A percentile compares a stretch with the other conserved stretches of the same genome.
Conservation (phyloP, 495 filamentous ascomycete genomes). For the Aspergillus cristatus region DNA sequence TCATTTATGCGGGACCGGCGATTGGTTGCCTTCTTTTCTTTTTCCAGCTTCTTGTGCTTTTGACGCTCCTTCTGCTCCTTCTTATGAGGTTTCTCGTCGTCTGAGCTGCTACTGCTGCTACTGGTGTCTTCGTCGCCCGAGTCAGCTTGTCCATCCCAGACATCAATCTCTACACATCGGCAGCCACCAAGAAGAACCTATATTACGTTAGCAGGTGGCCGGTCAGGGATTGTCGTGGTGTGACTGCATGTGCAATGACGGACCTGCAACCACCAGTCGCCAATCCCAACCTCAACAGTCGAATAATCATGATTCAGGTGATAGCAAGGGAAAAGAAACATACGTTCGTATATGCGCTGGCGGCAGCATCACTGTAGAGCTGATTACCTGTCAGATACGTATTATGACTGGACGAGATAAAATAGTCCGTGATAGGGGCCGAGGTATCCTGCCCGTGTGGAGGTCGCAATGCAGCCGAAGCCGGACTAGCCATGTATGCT, state of each 20-base stretch:
- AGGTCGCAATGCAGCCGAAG: slow-evolving; percentile 33
- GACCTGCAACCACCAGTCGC: too few relatives aligned
- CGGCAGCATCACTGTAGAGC: slow-evolving; percentile 72
- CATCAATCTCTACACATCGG: slow-evolving; percentile 89
- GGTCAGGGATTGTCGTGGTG: too few relatives aligned
- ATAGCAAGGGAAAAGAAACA: slow-evolving; percentile 15
- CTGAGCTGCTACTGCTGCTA: slow-evolving; percentile 17
- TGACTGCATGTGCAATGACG: too few relatives aligned
- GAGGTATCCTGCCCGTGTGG: slow-evolving; percentile 39
- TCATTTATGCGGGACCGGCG: slow-evolving; percentile 5
- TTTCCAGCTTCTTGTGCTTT: slow-evolving; percentile 10
- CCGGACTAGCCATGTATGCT: slow-evolving; percentile 50
- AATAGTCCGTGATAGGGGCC: slow-evolving; percentile 77
- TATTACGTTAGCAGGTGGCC: slow-evolving; percentile 1
- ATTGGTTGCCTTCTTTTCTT: slow-evolving; percentile 11
- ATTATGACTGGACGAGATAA: slow-evolving; percentile 87
- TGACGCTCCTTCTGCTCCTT: slow-evolving; percentile 8
- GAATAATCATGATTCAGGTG: too few relatives aligned
- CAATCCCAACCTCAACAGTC: too few relatives aligned
- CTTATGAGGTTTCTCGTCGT: slow-evolving; percentile 5
- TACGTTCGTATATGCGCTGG: slow-evolving; percentile 76
- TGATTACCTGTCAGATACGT: slow-evolving; percentile 93
- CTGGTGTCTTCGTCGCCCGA: slow-evolving; percentile 24
- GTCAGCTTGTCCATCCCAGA: slow-evolving; percentile 72
- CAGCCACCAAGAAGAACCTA: slow-evolving; percentile 71